A percentile compares a stretch with the other conserved stretches of the same genome.
Conservation (phyloP, 2,329 filamentous ascomycete species). For the Blastomyces gilchristii region DNA sequence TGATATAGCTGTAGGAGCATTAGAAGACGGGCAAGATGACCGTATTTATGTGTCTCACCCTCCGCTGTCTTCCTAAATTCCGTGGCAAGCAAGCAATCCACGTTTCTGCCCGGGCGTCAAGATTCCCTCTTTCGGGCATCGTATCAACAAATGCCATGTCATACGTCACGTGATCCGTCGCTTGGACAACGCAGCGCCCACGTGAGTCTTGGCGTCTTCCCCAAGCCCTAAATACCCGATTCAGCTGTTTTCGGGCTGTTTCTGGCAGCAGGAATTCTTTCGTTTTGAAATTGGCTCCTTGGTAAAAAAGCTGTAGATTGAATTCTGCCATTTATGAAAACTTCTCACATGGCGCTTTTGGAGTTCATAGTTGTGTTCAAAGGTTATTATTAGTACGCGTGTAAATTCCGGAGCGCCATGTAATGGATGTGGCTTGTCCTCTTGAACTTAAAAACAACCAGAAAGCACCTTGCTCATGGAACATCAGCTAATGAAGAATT, state of each 20-base stretch:
- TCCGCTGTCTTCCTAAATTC: background rate
- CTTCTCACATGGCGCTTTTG: background rate
- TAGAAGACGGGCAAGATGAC: background rate
- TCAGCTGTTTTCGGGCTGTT: too few relatives aligned
- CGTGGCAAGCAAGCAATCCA: too few relatives aligned
- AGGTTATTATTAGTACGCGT: background rate
- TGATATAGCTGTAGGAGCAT: background rate
- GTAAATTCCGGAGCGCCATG: background rate
- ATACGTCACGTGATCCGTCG: conserved; percentile 6
- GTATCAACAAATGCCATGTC: conserved; percentile 21
- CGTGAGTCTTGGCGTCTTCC: background rate
- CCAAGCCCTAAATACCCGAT: too few relatives aligned
- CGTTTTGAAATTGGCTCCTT: too few relatives aligned
- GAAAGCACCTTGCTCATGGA: background rate
- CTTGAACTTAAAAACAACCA: too few relatives aligned
- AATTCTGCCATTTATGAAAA: background rate
- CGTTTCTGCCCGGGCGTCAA: background rate
- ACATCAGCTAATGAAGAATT: background rate
- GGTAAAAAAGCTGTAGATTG: too few relatives aligned
- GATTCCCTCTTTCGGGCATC: conserved; percentile 3
- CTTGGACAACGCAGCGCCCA: conserved; percentile 2
- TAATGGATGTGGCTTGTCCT: too few relatives aligned
- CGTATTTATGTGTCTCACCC: background rate
- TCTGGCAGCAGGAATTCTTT: too few relatives aligned
- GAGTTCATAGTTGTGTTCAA: background rate